phyloP scores from a whole-genome alignment of 208 protist genomes.

The Wallacemonas sp. region DNA sequence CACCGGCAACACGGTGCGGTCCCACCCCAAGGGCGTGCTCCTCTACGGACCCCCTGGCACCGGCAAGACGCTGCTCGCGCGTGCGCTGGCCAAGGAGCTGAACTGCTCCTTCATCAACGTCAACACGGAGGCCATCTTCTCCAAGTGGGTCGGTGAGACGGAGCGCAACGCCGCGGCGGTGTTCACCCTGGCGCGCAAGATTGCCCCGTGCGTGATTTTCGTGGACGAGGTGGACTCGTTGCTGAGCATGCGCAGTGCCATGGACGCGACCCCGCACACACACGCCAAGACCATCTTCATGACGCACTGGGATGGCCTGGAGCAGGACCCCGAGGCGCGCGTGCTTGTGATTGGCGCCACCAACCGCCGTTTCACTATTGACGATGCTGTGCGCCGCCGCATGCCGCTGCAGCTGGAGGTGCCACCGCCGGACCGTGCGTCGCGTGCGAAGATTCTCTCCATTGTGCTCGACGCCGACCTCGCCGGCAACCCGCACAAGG shows the following conservation, averaged over 20 bases:
- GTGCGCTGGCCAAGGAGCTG: slow-evolving; percentile 99
- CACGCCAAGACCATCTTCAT: slow-evolving; percentile 93
- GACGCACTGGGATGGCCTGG: slow-evolving; percentile 90
- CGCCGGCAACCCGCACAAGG: slow-evolving; percentile 41
- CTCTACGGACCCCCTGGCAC: slow-evolving; percentile 99
- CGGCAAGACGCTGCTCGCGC: slow-evolving; percentile 99
- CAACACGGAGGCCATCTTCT: slow-evolving; percentile 86
- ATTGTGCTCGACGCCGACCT: slow-evolving; percentile 77
- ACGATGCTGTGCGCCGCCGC: slow-evolving; percentile 91
- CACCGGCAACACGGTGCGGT: slow-evolving; percentile 69
- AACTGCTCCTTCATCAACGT: slow-evolving; percentile 99
- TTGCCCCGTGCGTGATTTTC: slow-evolving; percentile 90
- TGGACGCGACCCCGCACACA: slow-evolving; percentile 64
- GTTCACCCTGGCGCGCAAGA: slow-evolving; percentile 84
- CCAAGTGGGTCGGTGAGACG: slow-evolving; percentile 96
- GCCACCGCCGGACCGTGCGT: slow-evolving; percentile 52
- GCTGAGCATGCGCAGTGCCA: slow-evolving; percentile 74
- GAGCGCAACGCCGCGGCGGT: slow-evolving; percentile 95
- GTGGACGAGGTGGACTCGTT: slow-evolving; percentile 93
- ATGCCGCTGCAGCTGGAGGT: slow-evolving; percentile 89
- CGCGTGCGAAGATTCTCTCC: slow-evolving; percentile 73
- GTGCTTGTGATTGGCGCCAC: slow-evolving; percentile 92
- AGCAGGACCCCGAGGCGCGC: slow-evolving; percentile 33
- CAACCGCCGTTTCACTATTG: slow-evolving; percentile 89
- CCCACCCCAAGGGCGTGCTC: slow-evolving; percentile 99